phyloP scores from a whole-genome alignment of 345 rosid species.

The Erucastrum elatum region DNA sequence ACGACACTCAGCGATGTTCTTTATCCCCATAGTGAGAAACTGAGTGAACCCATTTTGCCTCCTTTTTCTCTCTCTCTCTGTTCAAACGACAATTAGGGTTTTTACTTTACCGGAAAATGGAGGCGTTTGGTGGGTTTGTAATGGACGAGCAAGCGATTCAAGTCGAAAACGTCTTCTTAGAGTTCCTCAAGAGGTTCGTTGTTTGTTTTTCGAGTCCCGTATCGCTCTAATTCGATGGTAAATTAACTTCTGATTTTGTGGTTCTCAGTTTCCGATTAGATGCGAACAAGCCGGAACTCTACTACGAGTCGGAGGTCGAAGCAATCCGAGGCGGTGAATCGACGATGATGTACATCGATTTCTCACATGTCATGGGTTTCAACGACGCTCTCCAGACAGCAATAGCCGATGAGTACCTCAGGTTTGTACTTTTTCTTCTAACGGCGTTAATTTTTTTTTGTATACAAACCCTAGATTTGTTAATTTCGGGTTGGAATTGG shows the following conservation, averaged over 20 bases:
- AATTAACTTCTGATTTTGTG: background rate
- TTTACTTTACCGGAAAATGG: conserved; percentile 44
- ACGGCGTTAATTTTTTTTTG: background rate
- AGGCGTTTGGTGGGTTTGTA: conserved; percentile 66
- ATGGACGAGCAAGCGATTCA: conserved; percentile 78
- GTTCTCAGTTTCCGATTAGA: conserved; percentile 63
- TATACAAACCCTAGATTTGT: background rate
- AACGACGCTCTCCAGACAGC: conserved; percentile 81
- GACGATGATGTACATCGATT: conserved; percentile 80
- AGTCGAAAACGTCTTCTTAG: conserved; percentile 86
- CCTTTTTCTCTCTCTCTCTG: background rate
- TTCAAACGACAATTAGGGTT: conserved; percentile 30
- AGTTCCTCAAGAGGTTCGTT: conserved; percentile 77
- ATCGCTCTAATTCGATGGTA: background rate
- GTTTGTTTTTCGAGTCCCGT: background rate
- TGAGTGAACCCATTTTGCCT: background rate
- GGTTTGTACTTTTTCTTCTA: conserved; percentile 40
- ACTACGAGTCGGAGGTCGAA: conserved; percentile 73
- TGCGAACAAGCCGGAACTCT: conserved; percentile 48
- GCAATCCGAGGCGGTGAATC: conserved; percentile 72
- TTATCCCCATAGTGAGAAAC: background rate
- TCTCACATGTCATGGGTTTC: conserved; percentile 80
- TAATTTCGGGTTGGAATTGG: background rate
- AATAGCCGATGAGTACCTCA: conserved; percentile 76
- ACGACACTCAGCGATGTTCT: background rate